These are phyloP conservation scores for Coniochaeta pulveracea DNA, from an alignment of 2,329 filamentous ascomycete species.

Conservation along the genomic window DNA sequence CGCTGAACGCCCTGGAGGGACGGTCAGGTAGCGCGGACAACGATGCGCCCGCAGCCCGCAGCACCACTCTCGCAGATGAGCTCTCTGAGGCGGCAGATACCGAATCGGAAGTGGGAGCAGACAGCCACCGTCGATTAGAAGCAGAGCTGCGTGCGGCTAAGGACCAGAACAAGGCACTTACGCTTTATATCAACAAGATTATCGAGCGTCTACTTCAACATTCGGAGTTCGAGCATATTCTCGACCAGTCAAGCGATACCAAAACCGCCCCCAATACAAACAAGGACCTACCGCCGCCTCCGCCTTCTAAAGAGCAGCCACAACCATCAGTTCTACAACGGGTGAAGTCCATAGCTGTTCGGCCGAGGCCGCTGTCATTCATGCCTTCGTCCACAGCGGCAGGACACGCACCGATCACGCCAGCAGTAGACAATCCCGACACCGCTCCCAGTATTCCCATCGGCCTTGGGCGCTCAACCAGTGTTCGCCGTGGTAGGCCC, in stretches of 20 bases:
- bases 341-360: constrained; percentile 48
- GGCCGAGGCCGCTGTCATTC: constrained; percentile 45
- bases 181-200: constrained; percentile 97
- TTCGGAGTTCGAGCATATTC: constrained; percentile 87
- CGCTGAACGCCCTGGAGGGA: constrained; percentile 53
- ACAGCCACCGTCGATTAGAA: constrained; percentile 51
- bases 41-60: constrained; percentile 10
- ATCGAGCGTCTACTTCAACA: constrained; percentile 90
- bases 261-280: constrained; percentile 48
- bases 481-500: constrained; percentile 42
- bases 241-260: constrained; percentile 65
- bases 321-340: constrained; percentile 45
- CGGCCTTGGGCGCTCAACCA: constrained; percentile 39
- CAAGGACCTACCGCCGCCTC: constrained; percentile 77
- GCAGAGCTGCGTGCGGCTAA: constrained; percentile 67
- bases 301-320: constrained; percentile 30
- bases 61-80: constrained; percentile 72
- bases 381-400: constrained; percentile 25
- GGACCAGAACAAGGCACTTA: constrained; percentile 95
- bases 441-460: constrained; percentile 71
- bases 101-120: constrained; percentile 31
- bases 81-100: constrained; percentile 58
- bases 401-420: constrained; percentile 11
- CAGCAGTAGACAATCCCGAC: constrained; percentile 49
- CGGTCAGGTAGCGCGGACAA: constrained; percentile 15